Evolutionary conservation across 2,329 filamentous ascomycete genomes (phyloP), one percentile per base, ranked within the genome.

Genomic region (Endoconidiophora polonica): DNA sequence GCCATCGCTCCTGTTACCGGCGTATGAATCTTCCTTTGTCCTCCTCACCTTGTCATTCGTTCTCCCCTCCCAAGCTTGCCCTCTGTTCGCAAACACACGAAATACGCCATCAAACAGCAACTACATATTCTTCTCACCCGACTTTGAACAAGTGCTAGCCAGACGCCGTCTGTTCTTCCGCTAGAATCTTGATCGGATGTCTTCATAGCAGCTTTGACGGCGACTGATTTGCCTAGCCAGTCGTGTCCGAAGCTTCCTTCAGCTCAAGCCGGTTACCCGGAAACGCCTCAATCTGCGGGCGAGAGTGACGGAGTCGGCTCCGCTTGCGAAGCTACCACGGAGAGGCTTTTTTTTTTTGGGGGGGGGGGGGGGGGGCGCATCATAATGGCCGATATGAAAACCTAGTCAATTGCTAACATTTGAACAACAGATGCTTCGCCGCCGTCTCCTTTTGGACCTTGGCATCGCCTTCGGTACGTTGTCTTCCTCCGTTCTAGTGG

Each of bases 391-490:
- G 29, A 20, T 23, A 9, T 45, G 46, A 4, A 26, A 22, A 39
- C 26, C 20, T 37, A 20, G 33, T 16, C 24, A 51, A 33, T 44
- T 14, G 24, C 50, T 52, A 40, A 50, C 52, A 22, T 49, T 43
- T 37, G 20, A 10, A 9, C 6, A 3, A 33, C 54, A 78, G 74
- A 78, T 77, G 70, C 71, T 78, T 64, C 72, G 73, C 65, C 69
- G 73, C 63, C 67, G 68, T 62, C 71, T 78, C 62, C 67, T 78
- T 59, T 61, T 70, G 56, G 74, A 78, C 60, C 66, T 78, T 54
- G 59, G 65, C 52, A 69, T 77, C 60, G 72, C 66, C 56, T 66
- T 78, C 53, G 72, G 74, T 77, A 68, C 54, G 73, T 67, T 48
- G 37, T 24, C 23, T 14, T 23, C 37, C 42, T n/a, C 5, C 37